Evolutionary conservation across 257 asterid genomes (phyloP).

Genomic region (Nicotiana obtusifolia): DNA sequence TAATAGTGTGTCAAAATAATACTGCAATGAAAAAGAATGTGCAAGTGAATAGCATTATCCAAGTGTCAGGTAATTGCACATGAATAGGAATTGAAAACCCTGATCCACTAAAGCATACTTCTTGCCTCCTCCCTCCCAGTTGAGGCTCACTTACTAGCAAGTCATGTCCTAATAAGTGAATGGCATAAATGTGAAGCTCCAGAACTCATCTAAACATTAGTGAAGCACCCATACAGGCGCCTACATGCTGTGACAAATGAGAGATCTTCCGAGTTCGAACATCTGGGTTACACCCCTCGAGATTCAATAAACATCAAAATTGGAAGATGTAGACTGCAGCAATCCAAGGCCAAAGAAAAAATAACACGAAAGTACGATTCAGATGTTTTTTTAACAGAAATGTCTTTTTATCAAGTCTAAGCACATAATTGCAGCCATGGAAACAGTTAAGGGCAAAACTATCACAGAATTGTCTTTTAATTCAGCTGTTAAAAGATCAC

Average conservation of each 20-base stretch:
- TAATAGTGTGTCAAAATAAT: constrained; percentile 87
- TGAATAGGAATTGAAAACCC: neutral
- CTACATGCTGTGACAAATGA: neutral
- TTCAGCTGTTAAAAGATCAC: neutral
- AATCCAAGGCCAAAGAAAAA: neutral
- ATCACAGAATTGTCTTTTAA: neutral
- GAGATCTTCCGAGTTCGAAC: neutral
- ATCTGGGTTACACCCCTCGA: neutral
- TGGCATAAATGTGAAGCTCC: neutral
- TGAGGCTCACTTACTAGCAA: neutral
- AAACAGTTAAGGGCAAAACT: neutral
- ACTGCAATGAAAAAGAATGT: constrained; percentile 48
- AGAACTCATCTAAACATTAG: neutral
- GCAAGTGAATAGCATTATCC: neutral
- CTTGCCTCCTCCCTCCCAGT: neutral
- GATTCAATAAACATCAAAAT: neutral
- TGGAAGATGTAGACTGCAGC: neutral
- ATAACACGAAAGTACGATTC: neutral
- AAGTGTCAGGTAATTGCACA: neutral
- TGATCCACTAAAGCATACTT: neutral
- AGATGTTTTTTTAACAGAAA: neutral
- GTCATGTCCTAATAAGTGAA: neutral
- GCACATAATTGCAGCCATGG: neutral
- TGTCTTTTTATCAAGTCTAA: neutral
- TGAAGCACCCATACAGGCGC: neutral